Evolutionary conservation across 257 asterid genomes (phyloP).

Genomic region (Scutellaria baicalensis): DNA sequence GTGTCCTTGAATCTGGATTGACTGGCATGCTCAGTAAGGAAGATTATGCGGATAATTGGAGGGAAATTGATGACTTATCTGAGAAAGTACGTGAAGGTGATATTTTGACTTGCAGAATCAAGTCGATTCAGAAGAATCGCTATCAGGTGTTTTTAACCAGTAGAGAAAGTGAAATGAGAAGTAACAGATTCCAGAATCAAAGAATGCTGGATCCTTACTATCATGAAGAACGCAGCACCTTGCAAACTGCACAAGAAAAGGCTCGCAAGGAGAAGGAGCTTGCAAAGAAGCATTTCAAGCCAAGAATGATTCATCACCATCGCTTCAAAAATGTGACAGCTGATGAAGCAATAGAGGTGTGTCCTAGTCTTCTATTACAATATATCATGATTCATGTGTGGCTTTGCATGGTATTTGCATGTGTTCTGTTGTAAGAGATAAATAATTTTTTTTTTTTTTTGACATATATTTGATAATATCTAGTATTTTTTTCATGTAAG

Average conservation of each 20-base stretch:
- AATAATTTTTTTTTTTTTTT: neutral
- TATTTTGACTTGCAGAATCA: slow-evolving; percentile 70
- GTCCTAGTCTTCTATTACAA: slow-evolving; percentile 2
- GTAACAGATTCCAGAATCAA: slow-evolving; percentile 37
- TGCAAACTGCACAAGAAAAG: slow-evolving; percentile 54
- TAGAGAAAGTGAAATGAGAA: slow-evolving; percentile 77
- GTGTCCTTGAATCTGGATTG: slow-evolving; percentile 84
- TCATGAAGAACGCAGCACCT: slow-evolving; percentile 58
- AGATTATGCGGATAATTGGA: slow-evolving; percentile 65
- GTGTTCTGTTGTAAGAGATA: neutral
- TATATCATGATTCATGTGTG: neutral
- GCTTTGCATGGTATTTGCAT: slow-evolving; percentile 1
- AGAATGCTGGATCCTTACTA: slow-evolving; percentile 62
- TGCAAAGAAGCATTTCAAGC: slow-evolving; percentile 79
- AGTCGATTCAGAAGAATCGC: slow-evolving; percentile 73
- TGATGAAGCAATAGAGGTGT: slow-evolving; percentile 78
- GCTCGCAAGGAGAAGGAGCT: slow-evolving; percentile 79
- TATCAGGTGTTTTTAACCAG: slow-evolving; percentile 78
- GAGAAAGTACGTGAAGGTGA: slow-evolving; percentile 84
- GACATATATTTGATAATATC: neutral
- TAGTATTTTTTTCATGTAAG: neutral
- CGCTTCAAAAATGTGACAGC: slow-evolving; percentile 81
- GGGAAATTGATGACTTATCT: slow-evolving; percentile 59
- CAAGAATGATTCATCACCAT: slow-evolving; percentile 93
- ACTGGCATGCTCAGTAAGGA: slow-evolving; percentile 80